Evolutionary conservation across 2,329 filamentous ascomycete genomes (phyloP).

Genomic region (Aureobasidium sp.): DNA sequence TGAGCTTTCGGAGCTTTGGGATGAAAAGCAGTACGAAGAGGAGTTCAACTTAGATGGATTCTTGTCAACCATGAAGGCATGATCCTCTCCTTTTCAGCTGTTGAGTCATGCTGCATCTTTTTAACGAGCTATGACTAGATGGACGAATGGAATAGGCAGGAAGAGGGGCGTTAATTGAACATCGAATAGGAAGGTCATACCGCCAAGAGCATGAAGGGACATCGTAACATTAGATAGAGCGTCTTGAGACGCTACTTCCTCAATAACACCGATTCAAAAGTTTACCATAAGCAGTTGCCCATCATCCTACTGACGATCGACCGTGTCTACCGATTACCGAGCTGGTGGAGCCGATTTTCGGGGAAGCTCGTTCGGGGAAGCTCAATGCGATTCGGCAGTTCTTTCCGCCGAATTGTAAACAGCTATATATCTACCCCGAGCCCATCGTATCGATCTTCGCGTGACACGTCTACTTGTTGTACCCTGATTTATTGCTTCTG

Average conservation of each 20-base stretch:
- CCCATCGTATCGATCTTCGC: neutral
- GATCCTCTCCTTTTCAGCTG: neutral
- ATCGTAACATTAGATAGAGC: neutral
- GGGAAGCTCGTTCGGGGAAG: neutral
- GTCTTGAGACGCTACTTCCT: neutral
- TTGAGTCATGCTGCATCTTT: neutral
- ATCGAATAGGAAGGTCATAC: neutral
- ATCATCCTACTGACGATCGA: neutral
- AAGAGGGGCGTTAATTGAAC: neutral
- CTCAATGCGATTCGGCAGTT: neutral
- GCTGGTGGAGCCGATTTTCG: neutral
- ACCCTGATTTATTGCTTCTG: neutral
- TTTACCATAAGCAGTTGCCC: neutral
- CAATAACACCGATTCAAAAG: neutral
- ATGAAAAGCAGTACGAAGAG: slow-evolving; percentile 95
- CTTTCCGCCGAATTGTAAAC: neutral
- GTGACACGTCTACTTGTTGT: neutral
- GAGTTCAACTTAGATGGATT: slow-evolving; percentile 96
- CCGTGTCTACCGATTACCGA: neutral
- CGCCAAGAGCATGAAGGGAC: neutral
- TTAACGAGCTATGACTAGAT: slow-evolving; percentile 1
- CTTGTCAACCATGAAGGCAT: slow-evolving; percentile 78
- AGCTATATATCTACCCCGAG: neutral
- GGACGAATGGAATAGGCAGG: neutral
- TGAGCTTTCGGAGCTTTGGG: slow-evolving; percentile 92